Evolutionary conservation across 164 flowering plant genomes (phyloP).

Genomic region (Macadamia integrifolia): DNA sequence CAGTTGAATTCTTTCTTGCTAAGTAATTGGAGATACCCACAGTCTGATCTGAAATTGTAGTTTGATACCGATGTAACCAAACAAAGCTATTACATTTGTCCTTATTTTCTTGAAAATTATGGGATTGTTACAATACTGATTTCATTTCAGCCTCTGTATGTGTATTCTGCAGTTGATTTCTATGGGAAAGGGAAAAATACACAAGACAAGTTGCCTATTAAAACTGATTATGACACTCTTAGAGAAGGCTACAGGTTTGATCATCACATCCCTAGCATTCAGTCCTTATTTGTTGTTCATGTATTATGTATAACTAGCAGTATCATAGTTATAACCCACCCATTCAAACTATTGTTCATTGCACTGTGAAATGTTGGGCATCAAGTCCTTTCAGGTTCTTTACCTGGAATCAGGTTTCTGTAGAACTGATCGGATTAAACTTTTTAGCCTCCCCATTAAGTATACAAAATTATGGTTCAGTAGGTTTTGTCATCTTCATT

Average conservation of each 20-base stretch:
- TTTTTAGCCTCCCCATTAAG: too few species aligned
- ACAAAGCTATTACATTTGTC: neutral
- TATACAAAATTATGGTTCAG: too few species aligned
- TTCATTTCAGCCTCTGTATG: slow-evolving; percentile 2
- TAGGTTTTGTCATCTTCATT: too few species aligned
- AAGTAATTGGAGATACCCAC: neutral
- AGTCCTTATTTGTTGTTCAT: neutral
- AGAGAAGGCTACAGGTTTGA: slow-evolving; percentile 83
- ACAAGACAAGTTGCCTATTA: slow-evolving; percentile 46
- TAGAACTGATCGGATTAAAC: too few species aligned
- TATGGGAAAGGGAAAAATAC: slow-evolving; percentile 50
- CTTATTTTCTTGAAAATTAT: neutral
- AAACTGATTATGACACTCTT: slow-evolving; percentile 85
- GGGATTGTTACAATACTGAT: neutral
- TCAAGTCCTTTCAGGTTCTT: neutral
- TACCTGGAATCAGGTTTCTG: neutral
- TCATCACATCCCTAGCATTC: slow-evolving; percentile 3
- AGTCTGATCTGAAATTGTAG: neutral
- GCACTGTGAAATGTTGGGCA: too few species aligned
- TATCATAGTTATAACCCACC: too few species aligned
- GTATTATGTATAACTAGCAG: neutral
- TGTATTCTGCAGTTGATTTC: slow-evolving; percentile 43
- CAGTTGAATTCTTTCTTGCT: too few species aligned
- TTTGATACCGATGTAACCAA: neutral
- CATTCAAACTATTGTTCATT: too few species aligned